These are phyloP conservation scores for Serpula lacrymans DNA, from an alignment of 768 basidiomycete genomes.

Conservation along the genomic window DNA sequence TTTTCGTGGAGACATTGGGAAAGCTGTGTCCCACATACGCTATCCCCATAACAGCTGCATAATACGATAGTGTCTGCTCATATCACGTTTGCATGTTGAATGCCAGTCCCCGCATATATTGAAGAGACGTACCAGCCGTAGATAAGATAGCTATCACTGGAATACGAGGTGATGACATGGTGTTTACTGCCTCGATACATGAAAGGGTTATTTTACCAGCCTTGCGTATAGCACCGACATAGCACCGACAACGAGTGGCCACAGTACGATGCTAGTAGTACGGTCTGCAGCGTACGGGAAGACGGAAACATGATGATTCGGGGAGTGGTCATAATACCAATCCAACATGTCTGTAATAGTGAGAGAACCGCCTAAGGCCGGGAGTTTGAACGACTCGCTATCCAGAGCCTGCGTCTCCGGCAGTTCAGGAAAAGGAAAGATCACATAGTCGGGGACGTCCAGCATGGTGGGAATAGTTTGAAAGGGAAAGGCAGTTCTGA, in stretches of 20 bases:
- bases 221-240: slow-evolving; percentile 23
- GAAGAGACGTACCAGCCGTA: slow-evolving; percentile 14
- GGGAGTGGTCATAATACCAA: slow-evolving; percentile 26
- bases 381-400: slow-evolving; percentile 26
- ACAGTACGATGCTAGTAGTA: slow-evolving; percentile 15
- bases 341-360: slow-evolving; percentile 33
- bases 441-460: too few relatives aligned
- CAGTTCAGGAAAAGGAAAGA: slow-evolving; percentile 5
- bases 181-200: slow-evolving; percentile 2
- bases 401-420: slow-evolving; percentile 25
- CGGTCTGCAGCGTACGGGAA: slow-evolving; percentile 16
- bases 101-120: too few relatives aligned
- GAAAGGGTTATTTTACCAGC: slow-evolving; percentile 19
- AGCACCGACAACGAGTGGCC: slow-evolving; percentile 20
- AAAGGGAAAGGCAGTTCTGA: too few relatives aligned
- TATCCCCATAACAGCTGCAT: too few relatives aligned
- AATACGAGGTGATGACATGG: slow-evolving; percentile 1
- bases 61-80: too few relatives aligned
- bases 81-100: neutral
- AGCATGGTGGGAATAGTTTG: too few relatives aligned
- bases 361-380: slow-evolving; percentile 29
- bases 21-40: too few relatives aligned
- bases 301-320: slow-evolving; percentile 30
- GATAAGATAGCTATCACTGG: slow-evolving; percentile 27
- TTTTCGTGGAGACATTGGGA: too few relatives aligned